phyloP scores from a whole-genome alignment of 257 asterid species.

The Primulina huaijiensis region DNA sequence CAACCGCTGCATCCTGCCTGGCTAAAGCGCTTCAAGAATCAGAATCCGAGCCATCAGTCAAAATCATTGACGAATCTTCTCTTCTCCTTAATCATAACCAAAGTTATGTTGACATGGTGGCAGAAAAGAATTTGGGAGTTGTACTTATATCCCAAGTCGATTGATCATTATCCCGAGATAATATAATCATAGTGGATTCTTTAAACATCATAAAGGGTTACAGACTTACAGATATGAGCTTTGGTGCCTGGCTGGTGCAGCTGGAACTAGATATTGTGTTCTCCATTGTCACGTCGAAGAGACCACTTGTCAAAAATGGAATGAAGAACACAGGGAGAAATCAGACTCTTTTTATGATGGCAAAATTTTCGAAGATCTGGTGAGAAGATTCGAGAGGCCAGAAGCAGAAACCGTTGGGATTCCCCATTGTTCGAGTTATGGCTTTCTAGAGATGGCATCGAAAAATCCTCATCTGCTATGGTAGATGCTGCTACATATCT shows the following conservation, averaged over 20 bases:
- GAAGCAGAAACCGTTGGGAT: constrained; percentile 94
- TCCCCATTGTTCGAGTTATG: constrained; percentile 82
- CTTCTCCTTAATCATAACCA: constrained; percentile 87
- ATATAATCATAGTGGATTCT: constrained; percentile 77
- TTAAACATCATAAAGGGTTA: constrained; percentile 95
- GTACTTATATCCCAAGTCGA: constrained; percentile 95
- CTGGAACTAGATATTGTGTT: constrained; percentile 88
- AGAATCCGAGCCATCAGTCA: constrained; percentile 60
- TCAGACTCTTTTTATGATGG: constrained; percentile 54
- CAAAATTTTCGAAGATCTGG: constrained; percentile 67
- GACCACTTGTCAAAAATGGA: constrained; percentile 66
- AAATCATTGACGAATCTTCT: constrained; percentile 66
- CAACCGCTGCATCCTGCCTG: constrained; percentile 70
- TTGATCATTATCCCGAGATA: constrained; percentile 75
- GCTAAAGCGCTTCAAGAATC: constrained; percentile 75
- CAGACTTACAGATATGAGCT: constrained; percentile 89
- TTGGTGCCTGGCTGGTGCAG: constrained; percentile 97
- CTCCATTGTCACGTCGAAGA: constrained; percentile 71
- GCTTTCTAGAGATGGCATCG: constrained; percentile 70
- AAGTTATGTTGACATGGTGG: constrained; percentile 75
- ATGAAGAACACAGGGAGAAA: constrained; percentile 54
- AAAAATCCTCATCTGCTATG: constrained; percentile 57
- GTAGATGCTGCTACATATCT: constrained; percentile 69
- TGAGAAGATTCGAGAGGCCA: constrained; percentile 90
- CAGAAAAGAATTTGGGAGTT: constrained; percentile 90